phyloP scores from a whole-genome alignment of 352 stramenopile species.

The Globisporangium recalcitrans region DNA sequence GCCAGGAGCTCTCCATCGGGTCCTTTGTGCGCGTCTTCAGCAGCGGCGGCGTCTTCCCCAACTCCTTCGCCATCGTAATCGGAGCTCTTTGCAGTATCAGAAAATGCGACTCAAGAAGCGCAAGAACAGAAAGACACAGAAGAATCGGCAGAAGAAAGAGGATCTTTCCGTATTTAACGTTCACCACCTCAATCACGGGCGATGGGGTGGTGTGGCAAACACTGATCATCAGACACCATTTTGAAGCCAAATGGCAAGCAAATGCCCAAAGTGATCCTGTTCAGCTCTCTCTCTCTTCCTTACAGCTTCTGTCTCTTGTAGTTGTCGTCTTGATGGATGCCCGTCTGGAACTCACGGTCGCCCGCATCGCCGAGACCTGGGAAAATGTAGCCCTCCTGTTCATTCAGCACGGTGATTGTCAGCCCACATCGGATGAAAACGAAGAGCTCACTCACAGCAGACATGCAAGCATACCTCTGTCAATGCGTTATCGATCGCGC shows the following conservation, averaged over 20 bases:
- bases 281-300: background rate
- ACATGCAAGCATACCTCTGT: too few relatives aligned
- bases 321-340: conserved; percentile 36
- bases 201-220: background rate
- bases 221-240: background rate
- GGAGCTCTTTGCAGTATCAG: conserved; percentile 12
- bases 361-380: conserved; percentile 79
- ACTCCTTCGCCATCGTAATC: conserved; percentile 12
- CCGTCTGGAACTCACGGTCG: conserved; percentile 82
- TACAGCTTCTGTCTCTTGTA: conserved; percentile 66
- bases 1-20: conserved; percentile 83
- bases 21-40: conserved; percentile 77
- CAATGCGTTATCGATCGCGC: conserved; percentile 67
- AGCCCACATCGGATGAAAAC: background rate
- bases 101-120: background rate
- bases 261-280: background rate
- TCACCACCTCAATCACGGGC: background rate
- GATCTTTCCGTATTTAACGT: conserved; percentile 17
- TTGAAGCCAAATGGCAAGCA: background rate
- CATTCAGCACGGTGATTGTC: conserved; percentile 9
- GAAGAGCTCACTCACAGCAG: background rate
- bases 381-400: conserved; percentile 73
- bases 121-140: background rate
- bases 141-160: conserved; percentile 1
- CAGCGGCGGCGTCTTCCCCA: conserved; percentile 34